Percentiles rank a stretch among this genome's conserved stretches.
phyloP scores from a whole-genome alignment of 192 early-diverging fungal species.

The Obelidium mucronatum region DNA sequence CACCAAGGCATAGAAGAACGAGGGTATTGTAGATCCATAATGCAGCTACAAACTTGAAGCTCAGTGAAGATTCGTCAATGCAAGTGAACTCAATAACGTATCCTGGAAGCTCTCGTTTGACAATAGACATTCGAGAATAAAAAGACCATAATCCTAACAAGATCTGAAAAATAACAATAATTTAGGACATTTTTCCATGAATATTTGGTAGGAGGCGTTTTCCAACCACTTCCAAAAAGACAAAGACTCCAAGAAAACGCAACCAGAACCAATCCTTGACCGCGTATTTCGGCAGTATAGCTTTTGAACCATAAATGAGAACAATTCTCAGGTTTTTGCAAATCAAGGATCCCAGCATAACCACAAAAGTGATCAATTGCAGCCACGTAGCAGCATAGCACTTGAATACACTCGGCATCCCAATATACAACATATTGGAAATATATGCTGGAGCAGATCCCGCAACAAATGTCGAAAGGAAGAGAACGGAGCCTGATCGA shows the following conservation, averaged over 20 bases:
- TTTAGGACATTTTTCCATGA: no score
- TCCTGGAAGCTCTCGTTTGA: background rate
- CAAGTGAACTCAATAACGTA: background rate
- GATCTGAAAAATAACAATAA: no score
- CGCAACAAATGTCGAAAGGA: background rate
- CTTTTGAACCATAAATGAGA: background rate
- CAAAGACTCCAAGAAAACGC: background rate
- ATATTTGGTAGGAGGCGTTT: no score
- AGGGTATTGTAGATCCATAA: background rate
- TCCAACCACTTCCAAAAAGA: background rate
- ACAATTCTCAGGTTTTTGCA: background rate
- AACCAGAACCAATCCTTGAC: background rate
- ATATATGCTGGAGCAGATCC: background rate
- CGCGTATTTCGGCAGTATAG: background rate
- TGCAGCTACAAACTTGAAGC: background rate
- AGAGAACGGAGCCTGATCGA: background rate
- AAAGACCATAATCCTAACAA: background rate
- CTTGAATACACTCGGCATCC: background rate
- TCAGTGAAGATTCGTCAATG: background rate
- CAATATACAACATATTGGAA: background rate
- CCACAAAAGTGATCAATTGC: background rate
- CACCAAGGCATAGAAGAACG: background rate
- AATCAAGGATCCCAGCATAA: background rate
- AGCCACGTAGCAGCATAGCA: background rate
- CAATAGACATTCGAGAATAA: background rate